phyloP scores from a whole-genome alignment of 2,329 filamentous ascomycete species.

The Epichloe glyceriae region DNA sequence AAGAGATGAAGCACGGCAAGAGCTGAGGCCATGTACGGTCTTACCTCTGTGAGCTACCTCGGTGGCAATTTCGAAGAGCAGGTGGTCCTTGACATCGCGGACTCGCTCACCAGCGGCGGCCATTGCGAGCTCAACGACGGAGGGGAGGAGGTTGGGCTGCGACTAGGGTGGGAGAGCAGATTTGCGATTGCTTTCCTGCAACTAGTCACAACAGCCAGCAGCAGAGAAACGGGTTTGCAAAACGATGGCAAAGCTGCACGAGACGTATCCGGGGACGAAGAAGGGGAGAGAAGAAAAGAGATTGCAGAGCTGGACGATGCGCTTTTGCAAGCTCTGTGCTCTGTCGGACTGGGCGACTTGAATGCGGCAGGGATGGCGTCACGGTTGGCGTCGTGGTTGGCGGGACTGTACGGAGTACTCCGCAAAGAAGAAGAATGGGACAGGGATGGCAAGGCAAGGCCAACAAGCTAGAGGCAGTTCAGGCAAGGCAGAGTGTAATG shows the following conservation, averaged over 20 bases:
- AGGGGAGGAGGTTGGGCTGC: background rate
- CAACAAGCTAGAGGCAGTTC: background rate
- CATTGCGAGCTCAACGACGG: slow-evolving; percentile 22
- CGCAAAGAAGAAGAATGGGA: background rate
- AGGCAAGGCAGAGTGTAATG: too few relatives aligned
- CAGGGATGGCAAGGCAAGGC: background rate
- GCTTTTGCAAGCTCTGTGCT: slow-evolving; percentile 1
- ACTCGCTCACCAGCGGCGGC: slow-evolving; percentile 31
- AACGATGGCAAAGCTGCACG: background rate
- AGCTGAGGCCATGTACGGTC: slow-evolving; percentile 11
- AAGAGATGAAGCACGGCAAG: background rate
- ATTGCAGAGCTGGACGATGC: background rate
- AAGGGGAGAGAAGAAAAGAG: background rate
- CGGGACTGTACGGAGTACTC: background rate
- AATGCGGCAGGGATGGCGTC: slow-evolving; percentile 7
- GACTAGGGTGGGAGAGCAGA: background rate
- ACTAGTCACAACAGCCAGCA: slow-evolving; percentile 1
- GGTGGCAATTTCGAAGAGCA: slow-evolving; percentile 92
- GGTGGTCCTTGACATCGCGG: slow-evolving; percentile 82
- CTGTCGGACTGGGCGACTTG: slow-evolving; percentile 2
- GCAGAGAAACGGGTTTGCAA: background rate
- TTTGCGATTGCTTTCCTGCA: background rate
- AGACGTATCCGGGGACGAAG: background rate
- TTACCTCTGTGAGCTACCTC: slow-evolving; percentile 93
- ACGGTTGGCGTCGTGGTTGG: slow-evolving; percentile 3